These are phyloP conservation scores for Alternaria infectoria DNA, from an alignment of 2,329 filamentous ascomycete genomes.

Conservation along the genomic window DNA sequence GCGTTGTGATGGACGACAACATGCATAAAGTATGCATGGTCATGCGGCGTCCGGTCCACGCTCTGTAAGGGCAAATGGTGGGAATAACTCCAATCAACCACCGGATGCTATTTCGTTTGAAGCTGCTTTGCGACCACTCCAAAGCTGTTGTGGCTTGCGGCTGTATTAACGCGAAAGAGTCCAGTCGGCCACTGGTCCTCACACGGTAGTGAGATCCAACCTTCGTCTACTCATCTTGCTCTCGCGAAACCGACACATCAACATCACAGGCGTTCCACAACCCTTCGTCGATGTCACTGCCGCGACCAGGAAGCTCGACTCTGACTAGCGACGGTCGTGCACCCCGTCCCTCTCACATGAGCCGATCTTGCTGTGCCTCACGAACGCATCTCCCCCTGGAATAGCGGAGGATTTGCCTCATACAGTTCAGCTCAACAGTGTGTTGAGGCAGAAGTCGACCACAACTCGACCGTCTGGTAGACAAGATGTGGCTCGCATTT, in stretches of 20 bases:
- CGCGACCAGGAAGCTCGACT: background rate
- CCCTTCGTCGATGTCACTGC: background rate
- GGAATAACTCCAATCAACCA: too few relatives aligned
- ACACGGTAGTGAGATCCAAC: background rate
- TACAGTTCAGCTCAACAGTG: background rate
- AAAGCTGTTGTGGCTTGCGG: background rate
- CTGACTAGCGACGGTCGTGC: background rate
- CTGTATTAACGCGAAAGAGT: background rate
- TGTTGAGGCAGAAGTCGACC: background rate
- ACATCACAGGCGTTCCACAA: background rate
- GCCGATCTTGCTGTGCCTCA: background rate
- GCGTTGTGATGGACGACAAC: background rate
- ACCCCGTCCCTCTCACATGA: background rate
- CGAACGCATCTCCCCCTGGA: background rate
- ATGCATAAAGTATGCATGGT: background rate
- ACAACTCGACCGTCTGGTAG: background rate
- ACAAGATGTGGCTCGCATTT: background rate
- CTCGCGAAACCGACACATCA: background rate
- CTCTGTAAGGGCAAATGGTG: too few relatives aligned
- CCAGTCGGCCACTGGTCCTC: background rate
- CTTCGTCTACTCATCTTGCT: background rate
- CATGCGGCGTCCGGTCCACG: background rate
- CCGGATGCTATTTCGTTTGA: background rate
- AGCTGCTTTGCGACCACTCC: background rate
- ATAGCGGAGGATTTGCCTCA: background rate